Percentiles rank a stretch among this genome's conserved stretches.
phyloP scores from a whole-genome alignment of 2,329 filamentous ascomycete genomes.

The Alternaria ethzedia region DNA sequence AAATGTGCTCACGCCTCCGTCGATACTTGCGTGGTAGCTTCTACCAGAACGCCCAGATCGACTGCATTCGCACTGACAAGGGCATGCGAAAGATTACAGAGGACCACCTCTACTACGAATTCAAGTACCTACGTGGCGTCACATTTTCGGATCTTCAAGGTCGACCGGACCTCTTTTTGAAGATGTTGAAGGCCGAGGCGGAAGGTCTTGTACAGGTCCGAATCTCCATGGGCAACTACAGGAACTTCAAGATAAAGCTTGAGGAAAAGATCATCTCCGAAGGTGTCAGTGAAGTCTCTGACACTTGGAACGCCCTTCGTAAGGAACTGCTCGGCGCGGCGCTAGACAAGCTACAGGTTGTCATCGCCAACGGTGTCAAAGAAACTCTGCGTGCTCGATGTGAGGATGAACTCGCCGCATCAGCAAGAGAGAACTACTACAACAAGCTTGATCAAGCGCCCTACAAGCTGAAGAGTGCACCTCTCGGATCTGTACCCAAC shows the following conservation, averaged over 20 bases:
- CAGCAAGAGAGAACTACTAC: conserved; percentile 86
- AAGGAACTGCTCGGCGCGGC: conserved; percentile 83
- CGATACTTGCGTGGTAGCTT: conserved; percentile 83
- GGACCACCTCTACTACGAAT: conserved; percentile 93
- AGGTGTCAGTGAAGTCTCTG: conserved; percentile 92
- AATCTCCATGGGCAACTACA: conserved; percentile 76
- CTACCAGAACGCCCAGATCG: conserved; percentile 82
- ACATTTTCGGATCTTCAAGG: conserved; percentile 80
- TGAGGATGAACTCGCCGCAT: conserved; percentile 87
- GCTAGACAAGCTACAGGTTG: conserved; percentile 78
- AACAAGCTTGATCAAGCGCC: conserved; percentile 93
- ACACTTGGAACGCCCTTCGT: conserved; percentile 91
- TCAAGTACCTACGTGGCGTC: conserved; percentile 94
- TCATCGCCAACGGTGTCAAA: conserved; percentile 91
- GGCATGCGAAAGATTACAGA: conserved; percentile 93
- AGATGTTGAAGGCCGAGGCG: conserved; percentile 97
- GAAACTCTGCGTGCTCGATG: conserved; percentile 93
- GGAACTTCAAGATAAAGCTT: conserved; percentile 76
- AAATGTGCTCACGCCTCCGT: conserved; percentile 85
- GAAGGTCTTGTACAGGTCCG: conserved; percentile 90
- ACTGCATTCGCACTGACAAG: conserved; percentile 91
- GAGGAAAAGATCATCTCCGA: conserved; percentile 89
- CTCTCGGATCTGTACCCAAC: conserved; percentile 84
- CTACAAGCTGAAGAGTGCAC: conserved; percentile 92
- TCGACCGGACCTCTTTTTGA: conserved; percentile 87